Evolutionary conservation across 2,329 filamentous ascomycete genomes (phyloP).

Genomic region (Pseudogymnoascus sp.): DNA sequence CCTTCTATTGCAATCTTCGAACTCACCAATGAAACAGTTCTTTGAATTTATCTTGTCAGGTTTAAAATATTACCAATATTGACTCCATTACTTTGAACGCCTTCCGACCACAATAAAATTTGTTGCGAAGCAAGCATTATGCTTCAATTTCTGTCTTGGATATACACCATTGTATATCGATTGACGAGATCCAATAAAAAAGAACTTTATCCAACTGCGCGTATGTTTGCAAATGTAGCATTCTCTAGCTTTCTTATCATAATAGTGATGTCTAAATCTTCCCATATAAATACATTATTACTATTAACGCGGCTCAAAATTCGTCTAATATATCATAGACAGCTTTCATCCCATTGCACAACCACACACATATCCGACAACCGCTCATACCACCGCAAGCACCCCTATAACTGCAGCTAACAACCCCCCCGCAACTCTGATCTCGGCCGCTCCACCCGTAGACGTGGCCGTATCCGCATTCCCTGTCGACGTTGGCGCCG

Average conservation of each 20-base stretch:
- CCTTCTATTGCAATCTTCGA: too few species aligned
- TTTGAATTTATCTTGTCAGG: neutral
- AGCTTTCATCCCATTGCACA: neutral
- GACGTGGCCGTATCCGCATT: neutral
- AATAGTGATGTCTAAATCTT: neutral
- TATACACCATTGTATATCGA: neutral
- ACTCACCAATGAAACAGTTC: too few species aligned
- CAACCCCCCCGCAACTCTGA: slow-evolving; percentile 6
- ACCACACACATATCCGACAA: neutral
- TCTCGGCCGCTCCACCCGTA: neutral
- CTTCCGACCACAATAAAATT: too few species aligned
- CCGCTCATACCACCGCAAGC: neutral
- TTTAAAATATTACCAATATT: too few species aligned
- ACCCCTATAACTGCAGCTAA: neutral
- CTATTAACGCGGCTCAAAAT: neutral
- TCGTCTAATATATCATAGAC: neutral
- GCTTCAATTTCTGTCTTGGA: too few species aligned
- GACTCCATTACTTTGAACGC: too few species aligned
- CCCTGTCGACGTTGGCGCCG: neutral
- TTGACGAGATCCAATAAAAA: neutral
- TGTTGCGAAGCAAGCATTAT: neutral
- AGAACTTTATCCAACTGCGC: neutral
- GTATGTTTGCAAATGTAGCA: neutral
- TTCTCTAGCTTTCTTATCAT: neutral
- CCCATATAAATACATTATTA: neutral